Base-by-base conservation (phyloP, 2,329 filamentous ascomycete species). In the Zopfia rhizophila region DNA sequence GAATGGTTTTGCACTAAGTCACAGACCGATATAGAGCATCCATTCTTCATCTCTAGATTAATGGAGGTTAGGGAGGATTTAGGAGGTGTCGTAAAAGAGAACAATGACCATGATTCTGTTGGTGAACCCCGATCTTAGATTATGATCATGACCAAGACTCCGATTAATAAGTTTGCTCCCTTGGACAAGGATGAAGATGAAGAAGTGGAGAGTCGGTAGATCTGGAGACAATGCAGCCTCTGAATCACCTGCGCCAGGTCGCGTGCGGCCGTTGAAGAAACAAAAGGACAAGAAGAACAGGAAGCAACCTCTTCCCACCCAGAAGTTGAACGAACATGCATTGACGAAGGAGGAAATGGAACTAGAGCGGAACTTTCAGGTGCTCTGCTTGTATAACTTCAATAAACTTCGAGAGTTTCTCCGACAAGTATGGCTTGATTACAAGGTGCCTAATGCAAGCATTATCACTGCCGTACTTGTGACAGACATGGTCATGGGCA, bases 301-400 rank as follows among this genome's bases (percentile, higher is more conserved):
- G n/a, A n/a, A n/a, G n/a, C n/a, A n/a, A n/a, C n/a, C n/a, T n/a
- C n/a, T n/a, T n/a, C n/a, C 16, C 24, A 27, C 24, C 24, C 29
- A 32, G 32, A 37, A 12, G 12, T 12, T 7, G 32, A 3, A 12
- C 24, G n/a, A 23, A n/a, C n/a, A n/a, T n/a, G 8, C 25, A n/a
- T 18, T 48, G 22, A 42, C 50, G 12, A 24, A 41, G 21, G 27
- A 32, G n/a, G 55, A 61, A 12, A 18, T 44, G 18, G 38, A 38
- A 6, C 11, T 51, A 29, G 53, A 55, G 17, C 44, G 45, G 21
- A 23, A 53, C 7, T 59, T 60, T 23, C 18, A 46, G 14, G 38
- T 54, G 14, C 48, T 62, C 13, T 56, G 49, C 32, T 28, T 59
- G 1, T 58, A 58, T 30, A 40, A 55, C 23, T 40, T 59, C 14